Conservation (phyloP, 208 protist species). For the Angomonas deanei region DNA sequence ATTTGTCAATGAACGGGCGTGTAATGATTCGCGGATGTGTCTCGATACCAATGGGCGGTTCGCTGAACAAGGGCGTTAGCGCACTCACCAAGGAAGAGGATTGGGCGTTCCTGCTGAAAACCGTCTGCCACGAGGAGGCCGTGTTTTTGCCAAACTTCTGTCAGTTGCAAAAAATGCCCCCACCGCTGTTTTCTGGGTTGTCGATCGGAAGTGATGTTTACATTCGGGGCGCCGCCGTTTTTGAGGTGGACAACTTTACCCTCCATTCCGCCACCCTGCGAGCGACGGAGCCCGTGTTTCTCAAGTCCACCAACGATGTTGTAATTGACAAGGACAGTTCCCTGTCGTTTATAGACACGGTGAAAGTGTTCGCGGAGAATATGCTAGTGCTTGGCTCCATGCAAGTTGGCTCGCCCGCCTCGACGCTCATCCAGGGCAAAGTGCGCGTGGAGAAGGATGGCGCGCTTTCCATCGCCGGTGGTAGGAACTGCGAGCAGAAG, state of each 20-base stretch:
- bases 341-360: conserved; percentile 12
- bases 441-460: conserved; percentile 2
- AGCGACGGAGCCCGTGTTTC: conserved; percentile 11
- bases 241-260: conserved; percentile 37
- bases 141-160: conserved; percentile 23
- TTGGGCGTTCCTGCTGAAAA: conserved; percentile 16
- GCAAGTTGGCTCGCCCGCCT: conserved; percentile 12
- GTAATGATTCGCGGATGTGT: conserved; percentile 42
- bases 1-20: conserved; percentile 33
- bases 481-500: neutral
- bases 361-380: neutral
- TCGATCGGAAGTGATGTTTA: conserved; percentile 33
- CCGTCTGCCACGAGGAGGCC: conserved; percentile 16
- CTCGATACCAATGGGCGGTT: conserved; percentile 32
- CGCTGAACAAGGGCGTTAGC: conserved; percentile 29
- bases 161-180: neutral
- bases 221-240: conserved; percentile 16
- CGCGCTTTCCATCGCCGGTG: neutral
- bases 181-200: conserved; percentile 21
- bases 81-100: conserved; percentile 20
- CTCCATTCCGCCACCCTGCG: conserved; percentile 23
- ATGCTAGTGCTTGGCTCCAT: conserved; percentile 27
- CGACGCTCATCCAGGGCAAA: neutral
- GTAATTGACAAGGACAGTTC: conserved; percentile 16
- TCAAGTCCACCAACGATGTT: conserved; percentile 12